phyloP scores from a whole-genome alignment of 805 yeast species.

The Metschnikowia lochheadii region DNA sequence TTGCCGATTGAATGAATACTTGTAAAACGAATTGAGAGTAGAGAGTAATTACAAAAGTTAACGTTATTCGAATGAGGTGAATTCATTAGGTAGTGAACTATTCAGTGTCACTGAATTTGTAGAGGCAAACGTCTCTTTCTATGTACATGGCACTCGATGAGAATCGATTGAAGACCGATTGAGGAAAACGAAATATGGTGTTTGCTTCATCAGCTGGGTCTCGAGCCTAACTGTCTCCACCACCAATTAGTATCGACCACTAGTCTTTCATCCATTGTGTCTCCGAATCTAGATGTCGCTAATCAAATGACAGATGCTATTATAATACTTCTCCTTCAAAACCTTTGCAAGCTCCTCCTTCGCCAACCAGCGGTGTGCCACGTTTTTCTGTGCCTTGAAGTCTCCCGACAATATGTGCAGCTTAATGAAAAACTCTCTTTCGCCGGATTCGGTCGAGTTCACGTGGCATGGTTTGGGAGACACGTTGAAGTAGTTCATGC shows the following conservation, averaged over 20 bases:
- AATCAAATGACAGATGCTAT: slow-evolving; percentile 49
- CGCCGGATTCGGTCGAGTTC: slow-evolving; percentile 24
- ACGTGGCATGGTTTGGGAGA: slow-evolving; percentile 78
- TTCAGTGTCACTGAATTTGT: not conserved
- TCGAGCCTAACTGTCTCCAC: not conserved
- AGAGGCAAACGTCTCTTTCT: slow-evolving; percentile 3
- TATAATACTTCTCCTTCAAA: slow-evolving; percentile 53
- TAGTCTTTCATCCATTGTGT: not conserved
- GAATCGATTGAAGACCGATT: too few relatives aligned
- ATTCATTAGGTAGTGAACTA: too few relatives aligned
- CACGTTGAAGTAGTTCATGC: slow-evolving; percentile 85
- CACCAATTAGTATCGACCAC: not conserved
- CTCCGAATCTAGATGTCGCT: slow-evolving; percentile 29
- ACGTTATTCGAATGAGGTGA: too few relatives aligned
- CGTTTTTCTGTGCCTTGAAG: slow-evolving; percentile 44
- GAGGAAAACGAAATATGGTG: too few relatives aligned
- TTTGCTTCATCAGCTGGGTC: not conserved
- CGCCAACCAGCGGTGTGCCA: slow-evolving; percentile 76
- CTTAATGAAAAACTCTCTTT: slow-evolving; percentile 68
- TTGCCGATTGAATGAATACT: not conserved
- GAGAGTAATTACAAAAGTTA: too few relatives aligned
- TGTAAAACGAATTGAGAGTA: not conserved
- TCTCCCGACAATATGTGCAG: slow-evolving; percentile 85
- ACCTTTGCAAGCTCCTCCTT: slow-evolving; percentile 66
- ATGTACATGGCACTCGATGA: slow-evolving; percentile 6